Conservation (phyloP, 73 alveolate species). For the Strombidium stylifer region DNA sequence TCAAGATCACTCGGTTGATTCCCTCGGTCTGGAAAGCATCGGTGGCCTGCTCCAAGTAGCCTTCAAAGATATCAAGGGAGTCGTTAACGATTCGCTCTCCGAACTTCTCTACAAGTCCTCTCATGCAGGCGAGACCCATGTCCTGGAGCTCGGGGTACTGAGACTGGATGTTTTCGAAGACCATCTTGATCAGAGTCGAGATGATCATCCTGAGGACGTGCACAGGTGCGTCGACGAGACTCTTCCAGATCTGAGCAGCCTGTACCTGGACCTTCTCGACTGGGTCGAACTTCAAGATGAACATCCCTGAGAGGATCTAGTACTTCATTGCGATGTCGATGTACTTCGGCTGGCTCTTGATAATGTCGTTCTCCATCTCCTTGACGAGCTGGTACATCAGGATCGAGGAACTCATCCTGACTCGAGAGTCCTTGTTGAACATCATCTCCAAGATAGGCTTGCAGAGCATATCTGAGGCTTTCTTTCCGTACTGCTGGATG, state of each 20-base stretch:
- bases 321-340: conserved; percentile 31
- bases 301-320: conserved; percentile 53
- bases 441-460: conserved; percentile 62
- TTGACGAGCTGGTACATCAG: conserved; percentile 52
- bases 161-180: conserved; percentile 10
- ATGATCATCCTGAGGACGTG: conserved; percentile 4
- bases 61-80: conserved; percentile 47
- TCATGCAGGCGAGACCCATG: conserved; percentile 43
- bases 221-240: conserved; percentile 55
- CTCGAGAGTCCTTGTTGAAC: conserved; percentile 59
- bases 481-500: conserved; percentile 61
- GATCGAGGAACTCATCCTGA: conserved; percentile 58
- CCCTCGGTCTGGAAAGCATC: not conserved
- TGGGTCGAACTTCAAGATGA: conserved; percentile 57
- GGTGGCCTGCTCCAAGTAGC: conserved; percentile 33
- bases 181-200: conserved; percentile 4
- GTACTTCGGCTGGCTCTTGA: conserved; percentile 43
- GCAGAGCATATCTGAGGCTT: conserved; percentile 49
- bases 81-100: conserved; percentile 54
- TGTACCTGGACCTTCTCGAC: conserved; percentile 59
- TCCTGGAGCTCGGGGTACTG: conserved; percentile 33
- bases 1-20: conserved; percentile 9
- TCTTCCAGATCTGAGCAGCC: conserved; percentile 76
- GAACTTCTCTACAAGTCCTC: conserved; percentile 55
- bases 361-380: conserved; percentile 51